phyloP scores from a whole-genome alignment of 179 eudicot species.

The Drosera spatulata region DNA sequence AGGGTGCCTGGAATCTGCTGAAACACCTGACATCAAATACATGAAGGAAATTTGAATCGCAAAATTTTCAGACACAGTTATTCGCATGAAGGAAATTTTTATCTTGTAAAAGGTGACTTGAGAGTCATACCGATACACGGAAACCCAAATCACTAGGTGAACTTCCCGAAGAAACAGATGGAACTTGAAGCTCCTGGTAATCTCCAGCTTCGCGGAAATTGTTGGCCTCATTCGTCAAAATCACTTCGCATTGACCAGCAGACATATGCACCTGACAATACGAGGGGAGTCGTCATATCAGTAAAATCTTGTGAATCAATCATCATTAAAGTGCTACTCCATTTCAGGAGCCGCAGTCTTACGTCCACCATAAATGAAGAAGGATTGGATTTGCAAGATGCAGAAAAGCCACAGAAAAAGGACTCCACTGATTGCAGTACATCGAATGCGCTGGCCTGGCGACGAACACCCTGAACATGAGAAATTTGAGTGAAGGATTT shows the following conservation, averaged over 20 bases:
- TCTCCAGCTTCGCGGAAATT: slow-evolving; percentile 15
- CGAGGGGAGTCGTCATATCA: neutral
- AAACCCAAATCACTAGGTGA: slow-evolving; percentile 22
- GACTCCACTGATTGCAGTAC: slow-evolving; percentile 64
- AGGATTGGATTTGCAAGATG: slow-evolving; percentile 44
- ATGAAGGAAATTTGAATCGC: slow-evolving; percentile 1
- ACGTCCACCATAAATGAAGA: slow-evolving; percentile 62
- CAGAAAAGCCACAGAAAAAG: slow-evolving; percentile 45
- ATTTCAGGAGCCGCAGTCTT: slow-evolving; percentile 14
- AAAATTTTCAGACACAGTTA: neutral
- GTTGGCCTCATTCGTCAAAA: slow-evolving; percentile 32
- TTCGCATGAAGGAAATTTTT: neutral
- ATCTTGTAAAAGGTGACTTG: neutral
- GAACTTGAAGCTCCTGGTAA: slow-evolving; percentile 9
- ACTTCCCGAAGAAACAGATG: slow-evolving; percentile 10
- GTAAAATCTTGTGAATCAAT: neutral
- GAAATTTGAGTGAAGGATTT: neutral
- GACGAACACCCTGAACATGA: slow-evolving; percentile 59
- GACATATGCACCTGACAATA: slow-evolving; percentile 38
- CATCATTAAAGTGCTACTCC: neutral
- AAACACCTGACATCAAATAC: slow-evolving; percentile 40
- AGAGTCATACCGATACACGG: slow-evolving; percentile 43
- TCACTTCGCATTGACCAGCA: slow-evolving; percentile 35
- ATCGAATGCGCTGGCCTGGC: slow-evolving; percentile 51
- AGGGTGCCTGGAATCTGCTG: slow-evolving; percentile 93